Evolutionary conservation across 2,329 filamentous ascomycete genomes (phyloP), one percentile per base, ranked within the genome.

Genomic region (Trichophyton mentagrophytes): DNA sequence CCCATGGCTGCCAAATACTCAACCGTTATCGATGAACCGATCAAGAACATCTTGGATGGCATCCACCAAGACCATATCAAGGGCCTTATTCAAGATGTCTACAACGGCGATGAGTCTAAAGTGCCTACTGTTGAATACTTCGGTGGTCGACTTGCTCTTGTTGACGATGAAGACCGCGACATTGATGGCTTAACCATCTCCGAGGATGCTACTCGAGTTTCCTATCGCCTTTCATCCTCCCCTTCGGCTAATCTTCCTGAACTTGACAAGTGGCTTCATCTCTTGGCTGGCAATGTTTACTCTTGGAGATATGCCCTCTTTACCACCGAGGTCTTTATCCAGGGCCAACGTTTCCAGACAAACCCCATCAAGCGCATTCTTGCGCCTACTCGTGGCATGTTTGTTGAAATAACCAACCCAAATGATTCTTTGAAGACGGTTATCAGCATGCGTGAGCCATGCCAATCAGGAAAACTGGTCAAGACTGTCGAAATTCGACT

Each of bases 261-360:
- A 20, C 73, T 87, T 9, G 89, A 96, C 61, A 83, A 86, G 17
- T 99, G 93, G 93, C 78, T 96, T 67, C 82, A 90, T 60, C 84
- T 97, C 15, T 82, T 99, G 59, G 93, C 92, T 46, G 93, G 93
- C 17, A 82, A 85, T 57, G 85, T 82, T 63, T 89, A 91, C 70
- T 96, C 89, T 57, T 99, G 93, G 93, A 85, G 92, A 62, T 90
- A 96, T 71, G 93, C 93, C 30, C 84, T 99, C 62, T 92, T 99
- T 75, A 89, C 90, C 62, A 88, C 91, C 0, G 92, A 99, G 66
- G 88, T 96, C 30, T 86, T 96, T 65, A 89, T 96, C 3, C 93
- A 99, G 74, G 93, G 91, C 15, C 88, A 96, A 73, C 90, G 95
- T 71, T 97, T 96, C 79, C 90, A 97, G 78, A 95, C 90, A 61